Base-by-base conservation (phyloP, 352 stramenopile species). In the Globisporangium carolinianum region DNA sequence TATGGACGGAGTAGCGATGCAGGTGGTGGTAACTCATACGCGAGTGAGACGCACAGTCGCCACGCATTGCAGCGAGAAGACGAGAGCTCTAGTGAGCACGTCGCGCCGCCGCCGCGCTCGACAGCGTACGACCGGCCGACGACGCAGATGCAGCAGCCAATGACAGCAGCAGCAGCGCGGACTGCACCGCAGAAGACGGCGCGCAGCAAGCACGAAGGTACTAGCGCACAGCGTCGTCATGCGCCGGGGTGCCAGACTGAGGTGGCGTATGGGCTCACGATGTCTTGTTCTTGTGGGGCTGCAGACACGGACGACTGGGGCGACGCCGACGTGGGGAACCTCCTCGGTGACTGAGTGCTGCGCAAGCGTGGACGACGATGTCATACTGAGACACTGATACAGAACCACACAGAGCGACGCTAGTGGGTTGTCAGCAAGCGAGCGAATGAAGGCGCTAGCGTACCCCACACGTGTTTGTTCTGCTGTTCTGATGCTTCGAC, bases 261-360 rank as follows among this genome's bases (percentile, higher is more conserved):
- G 58, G 51, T 62, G 35, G 54, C 46, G 5, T 35, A 45, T 42
- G 59, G 52, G 46, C 50, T 63, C 15, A 61, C 45, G 14, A 24
- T 57, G 47, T 55, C n/a, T 47, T 54, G 37, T 51, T 24, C 55
- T 18, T 51, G 66, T 56, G 55, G 47, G 18, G 36, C 36, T 37
- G 36, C 51, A 88, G 76, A 86, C n/a, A 69, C 75, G 15, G 79
- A 94, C 47, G 83, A 94, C 60, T 94, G 80, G 77, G 81, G 79
- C 32, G 79, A 91, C 46, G 83, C 83, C 0, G 81, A 94, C 47
- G 81, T 91, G 8, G 78, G 81, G 36, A 86, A 90, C 47, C 63
- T 93, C 49, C 65, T 90, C 55, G 75, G 75, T 59, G 83, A 92
- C 61, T 90, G 51, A 56, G 18, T 2, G 38, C 7, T 10, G 38